Base-by-base conservation (phyloP, 179 eudicot species). In the Spinacia oleracea region DNA sequence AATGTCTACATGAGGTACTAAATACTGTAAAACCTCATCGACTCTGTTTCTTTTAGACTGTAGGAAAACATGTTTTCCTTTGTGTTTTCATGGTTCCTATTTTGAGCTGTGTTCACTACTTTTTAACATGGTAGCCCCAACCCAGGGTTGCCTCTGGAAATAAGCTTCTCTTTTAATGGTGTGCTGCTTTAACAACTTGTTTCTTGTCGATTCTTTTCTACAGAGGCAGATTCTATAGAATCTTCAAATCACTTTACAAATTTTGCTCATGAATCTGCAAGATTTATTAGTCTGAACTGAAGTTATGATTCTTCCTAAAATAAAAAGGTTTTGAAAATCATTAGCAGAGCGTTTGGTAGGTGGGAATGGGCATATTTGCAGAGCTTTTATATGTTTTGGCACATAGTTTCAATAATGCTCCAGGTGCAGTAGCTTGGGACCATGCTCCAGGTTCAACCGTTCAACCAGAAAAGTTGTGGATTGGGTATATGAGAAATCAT, bases 1-100 rank as follows among this genome's bases (percentile, higher is more conserved):
- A 14, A 73, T 51, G 50, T 77, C 43, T 66, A 70, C 35, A 73
- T 73, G 80, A 77, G 81, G 77, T 79, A 77, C 70, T 66, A 68
- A 73, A 72, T 72, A 46, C 74, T 55, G 58, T 78, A 55, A 56
- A 77, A 77, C 84, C 75, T 73, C 78, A 55, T 77, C 12, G 53
- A 73, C 77, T 81, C 55, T 72, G 81, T 72, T 73, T 77, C 81
- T 60, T 72, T 12, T 65, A 65, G 76, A 21, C 69, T 66, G 55
- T 77, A 65, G 84, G 60, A 71, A 81, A 48, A 51, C 70, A 42
- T 71, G 40, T 53, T 63, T 23, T 75, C 65, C 14, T 64, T 75
- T 72, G 60, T 65, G 21, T 76, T 81, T 40, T 43, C 67, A 60
- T 70, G 67, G 72, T 76, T 77, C 56, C 16, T 35, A 48, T 32